Evolutionary conservation across 495 filamentous ascomycete genomes (phyloP).

Genomic region (Penicillium antarcticum): DNA sequence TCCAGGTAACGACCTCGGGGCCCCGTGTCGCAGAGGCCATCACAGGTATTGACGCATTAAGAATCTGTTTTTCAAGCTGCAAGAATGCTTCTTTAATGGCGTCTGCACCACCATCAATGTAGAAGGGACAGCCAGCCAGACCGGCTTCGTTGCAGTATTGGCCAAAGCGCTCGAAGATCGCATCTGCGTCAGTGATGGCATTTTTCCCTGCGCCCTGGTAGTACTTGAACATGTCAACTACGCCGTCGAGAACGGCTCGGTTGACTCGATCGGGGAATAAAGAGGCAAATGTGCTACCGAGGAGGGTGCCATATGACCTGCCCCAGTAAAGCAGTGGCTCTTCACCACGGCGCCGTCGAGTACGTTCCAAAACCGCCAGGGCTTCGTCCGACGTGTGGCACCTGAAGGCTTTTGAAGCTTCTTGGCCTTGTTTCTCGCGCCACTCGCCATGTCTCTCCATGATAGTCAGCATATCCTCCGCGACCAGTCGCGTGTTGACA

Average conservation of each 20-base stretch:
- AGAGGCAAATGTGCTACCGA: slow-evolving; percentile 56
- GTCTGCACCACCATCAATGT: slow-evolving; percentile 32
- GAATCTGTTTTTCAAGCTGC: slow-evolving; percentile 33
- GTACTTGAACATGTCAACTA: slow-evolving; percentile 50
- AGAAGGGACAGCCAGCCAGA: slow-evolving; percentile 36
- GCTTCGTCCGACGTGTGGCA: slow-evolving; percentile 27
- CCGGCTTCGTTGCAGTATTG: slow-evolving; percentile 47
- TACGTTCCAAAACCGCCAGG: slow-evolving; percentile 23
- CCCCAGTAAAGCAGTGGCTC: slow-evolving; percentile 61
- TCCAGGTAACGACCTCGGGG: slow-evolving; percentile 42
- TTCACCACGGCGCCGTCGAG: slow-evolving; percentile 30
- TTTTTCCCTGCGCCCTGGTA: slow-evolving; percentile 37
- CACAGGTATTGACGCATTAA: slow-evolving; percentile 46
- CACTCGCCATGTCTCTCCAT: slow-evolving; percentile 47
- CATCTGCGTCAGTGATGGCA: slow-evolving; percentile 48
- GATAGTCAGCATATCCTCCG: slow-evolving; percentile 50
- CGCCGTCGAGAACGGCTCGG: slow-evolving; percentile 51
- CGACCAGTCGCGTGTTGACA: slow-evolving; percentile 46
- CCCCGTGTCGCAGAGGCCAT: slow-evolving; percentile 28
- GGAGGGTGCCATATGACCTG: slow-evolving; percentile 65
- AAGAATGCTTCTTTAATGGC: slow-evolving; percentile 41
- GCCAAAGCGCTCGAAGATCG: slow-evolving; percentile 44
- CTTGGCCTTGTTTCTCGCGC: slow-evolving; percentile 33
- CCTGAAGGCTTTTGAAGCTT: slow-evolving; percentile 21
- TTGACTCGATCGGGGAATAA: slow-evolving; percentile 51